Conservation (phyloP, 1,284 basidiomycete genomes). For the Cystobasidium slooffiae region DNA sequence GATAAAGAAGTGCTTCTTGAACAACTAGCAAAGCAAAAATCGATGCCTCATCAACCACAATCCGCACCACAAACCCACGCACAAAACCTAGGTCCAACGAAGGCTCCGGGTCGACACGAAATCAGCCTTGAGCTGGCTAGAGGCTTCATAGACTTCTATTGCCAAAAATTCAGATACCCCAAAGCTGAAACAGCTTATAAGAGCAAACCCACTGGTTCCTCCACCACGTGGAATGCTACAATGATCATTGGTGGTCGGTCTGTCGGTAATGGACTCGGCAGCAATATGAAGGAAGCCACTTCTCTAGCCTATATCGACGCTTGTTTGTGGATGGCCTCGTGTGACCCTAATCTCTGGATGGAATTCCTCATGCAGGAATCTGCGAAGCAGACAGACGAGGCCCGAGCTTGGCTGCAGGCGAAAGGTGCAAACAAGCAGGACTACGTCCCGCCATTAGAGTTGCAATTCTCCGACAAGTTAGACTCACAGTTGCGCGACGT, state of each 20-base stretch:
- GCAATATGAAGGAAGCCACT: constrained; percentile 76
- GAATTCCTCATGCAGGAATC: constrained; percentile 61
- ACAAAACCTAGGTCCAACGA: neutral
- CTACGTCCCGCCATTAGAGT: constrained; percentile 64
- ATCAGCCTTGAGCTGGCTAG: constrained; percentile 76
- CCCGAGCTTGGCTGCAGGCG: constrained; percentile 63
- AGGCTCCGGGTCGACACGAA: constrained; percentile 46
- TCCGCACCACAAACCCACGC: neutral
- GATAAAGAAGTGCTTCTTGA: too few relatives aligned
- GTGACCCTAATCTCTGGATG: constrained; percentile 79
- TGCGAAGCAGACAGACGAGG: constrained; percentile 54
- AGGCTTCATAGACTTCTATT: constrained; percentile 95
- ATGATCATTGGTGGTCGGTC: constrained; percentile 78
- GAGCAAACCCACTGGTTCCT: constrained; percentile 52
- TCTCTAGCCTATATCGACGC: constrained; percentile 84
- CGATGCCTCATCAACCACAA: neutral
- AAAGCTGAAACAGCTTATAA: constrained; percentile 74
- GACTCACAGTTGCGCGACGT: constrained; percentile 76
- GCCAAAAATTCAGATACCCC: constrained; percentile 76
- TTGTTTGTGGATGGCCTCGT: constrained; percentile 79
- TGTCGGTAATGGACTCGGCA: constrained; percentile 75
- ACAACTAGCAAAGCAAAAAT: too few relatives aligned
- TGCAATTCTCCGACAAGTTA: constrained; percentile 70
- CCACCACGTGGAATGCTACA: constrained; percentile 72
- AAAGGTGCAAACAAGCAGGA: constrained; percentile 2